Evolutionary conservation across 2,329 filamentous ascomycete species (phyloP).

Genomic region (Meredithiella fracta): DNA sequence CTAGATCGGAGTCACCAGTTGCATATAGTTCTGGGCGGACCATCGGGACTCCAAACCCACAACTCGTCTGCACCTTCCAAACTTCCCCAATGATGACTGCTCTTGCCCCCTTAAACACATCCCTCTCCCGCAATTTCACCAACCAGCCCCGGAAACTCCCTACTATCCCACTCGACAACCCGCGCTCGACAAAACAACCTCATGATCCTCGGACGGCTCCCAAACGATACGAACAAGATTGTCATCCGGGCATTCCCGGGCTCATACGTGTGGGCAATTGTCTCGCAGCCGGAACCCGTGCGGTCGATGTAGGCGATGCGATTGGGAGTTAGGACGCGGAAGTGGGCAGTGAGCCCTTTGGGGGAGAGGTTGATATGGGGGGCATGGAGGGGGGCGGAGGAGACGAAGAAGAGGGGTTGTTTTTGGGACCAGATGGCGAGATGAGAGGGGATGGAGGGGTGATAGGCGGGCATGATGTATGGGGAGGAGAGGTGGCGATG

Average conservation of each 20-base stretch:
- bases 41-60: conserved; percentile 47
- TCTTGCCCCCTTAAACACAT: conserved; percentile 32
- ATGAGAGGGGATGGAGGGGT: conserved; percentile 34
- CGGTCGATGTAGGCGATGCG: conserved; percentile 57
- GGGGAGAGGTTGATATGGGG: conserved; percentile 61
- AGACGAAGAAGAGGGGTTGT: conserved; percentile 62
- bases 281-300: conserved; percentile 61
- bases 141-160: conserved; percentile 33
- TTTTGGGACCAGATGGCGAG: conserved; percentile 46
- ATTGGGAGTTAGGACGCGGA: conserved; percentile 41
- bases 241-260: conserved; percentile 49
- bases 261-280: conserved; percentile 58
- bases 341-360: conserved; percentile 51
- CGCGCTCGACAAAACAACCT: conserved; percentile 43
- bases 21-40: conserved; percentile 28
- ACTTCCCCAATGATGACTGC: conserved; percentile 46
- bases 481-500: neutral
- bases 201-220: conserved; percentile 41
- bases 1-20: no score
- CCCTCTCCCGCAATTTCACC: conserved; percentile 23
- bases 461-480: conserved; percentile 39
- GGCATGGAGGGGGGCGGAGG: conserved; percentile 51
- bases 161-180: conserved; percentile 43
- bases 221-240: conserved; percentile 57
- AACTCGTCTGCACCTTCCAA: conserved; percentile 50